Evolutionary conservation across 1,284 basidiomycete genomes (phyloP).

Genomic region (Marasmius oreades): DNA sequence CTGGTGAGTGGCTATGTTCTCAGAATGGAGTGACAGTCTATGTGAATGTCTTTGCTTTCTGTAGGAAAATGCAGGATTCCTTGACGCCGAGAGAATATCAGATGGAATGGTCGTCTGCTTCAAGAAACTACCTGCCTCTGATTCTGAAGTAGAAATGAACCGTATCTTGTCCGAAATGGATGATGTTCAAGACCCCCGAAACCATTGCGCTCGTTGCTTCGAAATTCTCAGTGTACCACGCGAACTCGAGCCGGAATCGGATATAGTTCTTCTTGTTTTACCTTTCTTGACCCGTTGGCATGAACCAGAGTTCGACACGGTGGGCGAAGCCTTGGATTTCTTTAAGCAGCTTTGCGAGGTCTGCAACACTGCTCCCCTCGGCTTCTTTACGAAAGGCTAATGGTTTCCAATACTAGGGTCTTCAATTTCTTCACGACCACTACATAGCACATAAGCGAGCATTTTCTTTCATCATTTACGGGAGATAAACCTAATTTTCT

Average conservation of each 20-base stretch:
- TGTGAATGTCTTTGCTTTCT: neutral
- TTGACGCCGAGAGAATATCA: conserved; percentile 7
- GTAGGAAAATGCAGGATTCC: neutral
- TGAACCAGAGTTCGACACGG: neutral
- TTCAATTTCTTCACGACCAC: conserved; percentile 28
- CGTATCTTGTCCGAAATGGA: conserved; percentile 1
- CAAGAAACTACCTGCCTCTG: conserved; percentile 1
- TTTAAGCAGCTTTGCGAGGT: conserved; percentile 2
- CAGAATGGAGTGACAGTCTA: neutral
- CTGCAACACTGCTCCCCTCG: neutral
- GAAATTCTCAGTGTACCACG: conserved; percentile 20
- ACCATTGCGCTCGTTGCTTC: conserved; percentile 23
- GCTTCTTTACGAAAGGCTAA: neutral
- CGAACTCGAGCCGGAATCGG: neutral
- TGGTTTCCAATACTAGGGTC: conserved; percentile 20
- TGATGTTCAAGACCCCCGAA: conserved; percentile 15
- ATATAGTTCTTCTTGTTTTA: neutral
- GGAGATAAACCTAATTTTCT: neutral
- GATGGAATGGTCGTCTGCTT: conserved; percentile 7
- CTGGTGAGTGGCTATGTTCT: neutral
- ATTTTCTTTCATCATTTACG: neutral
- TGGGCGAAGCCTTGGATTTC: neutral
- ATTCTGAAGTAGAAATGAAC: conserved; percentile 8
- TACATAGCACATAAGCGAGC: conserved; percentile 27
- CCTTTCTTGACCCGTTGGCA: conserved; percentile 2